Percentiles rank a stretch among this genome's conserved stretches.
Conservation (phyloP, 2,329 filamentous ascomycete species). For the Aulographum hederae region DNA sequence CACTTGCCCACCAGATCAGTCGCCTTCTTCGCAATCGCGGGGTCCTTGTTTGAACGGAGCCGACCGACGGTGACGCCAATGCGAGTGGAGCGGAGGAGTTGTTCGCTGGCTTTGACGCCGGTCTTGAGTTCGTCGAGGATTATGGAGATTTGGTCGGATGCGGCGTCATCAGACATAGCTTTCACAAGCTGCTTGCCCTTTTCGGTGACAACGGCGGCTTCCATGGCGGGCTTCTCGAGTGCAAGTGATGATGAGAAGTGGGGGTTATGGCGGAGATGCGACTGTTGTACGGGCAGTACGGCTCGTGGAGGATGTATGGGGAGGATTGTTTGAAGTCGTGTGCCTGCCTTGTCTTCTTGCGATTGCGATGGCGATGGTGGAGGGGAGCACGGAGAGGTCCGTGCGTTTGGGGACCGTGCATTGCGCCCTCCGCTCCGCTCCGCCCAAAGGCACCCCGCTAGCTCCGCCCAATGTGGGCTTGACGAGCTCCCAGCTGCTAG, state of each 20-base stretch:
- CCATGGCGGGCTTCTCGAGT: constrained; percentile 34
- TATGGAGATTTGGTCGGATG: constrained; percentile 49
- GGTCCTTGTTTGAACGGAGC: constrained; percentile 61
- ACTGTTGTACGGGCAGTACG: too few relatives aligned
- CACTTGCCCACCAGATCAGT: constrained; percentile 74
- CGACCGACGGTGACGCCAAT: constrained; percentile 84
- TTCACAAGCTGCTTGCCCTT: constrained; percentile 67
- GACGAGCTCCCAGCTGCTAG: too few relatives aligned
- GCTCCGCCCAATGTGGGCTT: too few relatives aligned
- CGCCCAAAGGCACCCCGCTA: too few relatives aligned
- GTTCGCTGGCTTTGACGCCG: constrained; percentile 69
- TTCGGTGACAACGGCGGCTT: constrained; percentile 62
- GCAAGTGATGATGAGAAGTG: not conserved
- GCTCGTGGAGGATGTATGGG: too few relatives aligned
- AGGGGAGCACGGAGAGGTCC: too few relatives aligned
- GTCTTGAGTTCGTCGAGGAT: constrained; percentile 65
- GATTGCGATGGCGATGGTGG: too few relatives aligned
- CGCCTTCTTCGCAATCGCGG: constrained; percentile 53
- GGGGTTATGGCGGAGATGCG: too few relatives aligned
- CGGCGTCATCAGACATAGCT: constrained; percentile 56
- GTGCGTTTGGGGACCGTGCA: too few relatives aligned
- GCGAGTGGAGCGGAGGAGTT: constrained; percentile 75
- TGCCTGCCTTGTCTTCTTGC: too few relatives aligned
- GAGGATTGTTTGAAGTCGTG: too few relatives aligned
- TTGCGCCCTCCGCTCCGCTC: too few relatives aligned